Base-by-base conservation (phyloP, 306 rosid species). In the Inga leiocalycina region DNA sequence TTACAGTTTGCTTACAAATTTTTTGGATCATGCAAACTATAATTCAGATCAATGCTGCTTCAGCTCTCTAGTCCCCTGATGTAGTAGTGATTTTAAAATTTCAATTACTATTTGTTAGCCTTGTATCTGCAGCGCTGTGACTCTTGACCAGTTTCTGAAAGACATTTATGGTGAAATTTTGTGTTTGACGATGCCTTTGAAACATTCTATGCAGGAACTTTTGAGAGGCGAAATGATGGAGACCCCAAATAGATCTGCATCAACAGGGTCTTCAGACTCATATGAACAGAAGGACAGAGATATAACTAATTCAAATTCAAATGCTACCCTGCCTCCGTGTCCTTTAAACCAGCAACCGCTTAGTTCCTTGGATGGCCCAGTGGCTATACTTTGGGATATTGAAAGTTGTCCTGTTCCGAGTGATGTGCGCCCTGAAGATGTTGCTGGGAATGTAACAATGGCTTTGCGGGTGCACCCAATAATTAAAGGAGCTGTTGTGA, bases 331-430 rank as follows among this genome's bases (percentile, higher is more conserved):
- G 66, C 77, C 75, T 86, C 91, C 87, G 49, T 82, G 86, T 82
- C 87, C 92, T 79, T 14, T 78, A 57, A 92, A 82, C 88, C 93
- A 85, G 76, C 90, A 88, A 75, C 84, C 75, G 12, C 84, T 67
- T 84, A 83, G 85, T 89, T 75, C 84, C 82, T 86, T 76, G 32
- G 95, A 92, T 82, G 97, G 97, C 79, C 95, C 95, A 0, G 93
- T 96, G 27, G 91, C 97, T 81, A 96, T 96, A 81, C 90, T 92
- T 65, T 96, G 98, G 99, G 98, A 92, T 83, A 96, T 96, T 74
- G 99, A 96, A 84, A 96, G 91, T 80, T 96, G 99, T 82, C 94
- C 93, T 32, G 97, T 94, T 56, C 99, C 99, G 7, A 91, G 94
- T 85, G 97, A 89, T 82, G 97, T 96, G 67, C 97, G 95, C 48